Percentiles rank a stretch among this genome's conserved stretches.
Conservation (phyloP, 176 grass and related monocot genomes). For the Urochloa ruziziensis region DNA sequence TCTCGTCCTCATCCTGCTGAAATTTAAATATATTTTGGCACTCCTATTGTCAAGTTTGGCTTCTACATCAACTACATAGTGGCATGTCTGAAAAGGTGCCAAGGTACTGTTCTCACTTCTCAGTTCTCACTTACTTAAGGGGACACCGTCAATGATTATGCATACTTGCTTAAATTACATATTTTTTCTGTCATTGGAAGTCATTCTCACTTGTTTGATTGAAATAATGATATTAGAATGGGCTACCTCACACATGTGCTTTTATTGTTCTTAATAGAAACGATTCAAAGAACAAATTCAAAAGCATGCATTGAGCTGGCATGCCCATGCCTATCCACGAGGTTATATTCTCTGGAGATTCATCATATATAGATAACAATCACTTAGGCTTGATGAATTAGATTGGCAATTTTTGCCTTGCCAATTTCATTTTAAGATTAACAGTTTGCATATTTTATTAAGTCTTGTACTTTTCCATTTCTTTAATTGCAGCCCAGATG, state of each 20-base stretch:
- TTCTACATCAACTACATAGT: neutral
- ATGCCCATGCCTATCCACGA: neutral
- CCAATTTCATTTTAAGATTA: neutral
- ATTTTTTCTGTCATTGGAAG: neutral
- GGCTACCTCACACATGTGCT: neutral
- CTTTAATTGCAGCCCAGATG: neutral
- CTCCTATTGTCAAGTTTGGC: neutral
- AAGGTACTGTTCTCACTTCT: conserved; percentile 32
- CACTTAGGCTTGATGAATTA: neutral
- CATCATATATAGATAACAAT: neutral
- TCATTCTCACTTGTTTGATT: conserved; percentile 6
- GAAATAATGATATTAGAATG: neutral
- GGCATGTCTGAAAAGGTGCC: conserved; percentile 40
- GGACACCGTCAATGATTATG: neutral
- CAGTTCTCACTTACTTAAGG: neutral
- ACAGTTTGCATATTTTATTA: neutral
- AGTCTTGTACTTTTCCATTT: neutral
- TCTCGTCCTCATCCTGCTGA: neutral
- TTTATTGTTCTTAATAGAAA: neutral
- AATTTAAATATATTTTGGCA: neutral
- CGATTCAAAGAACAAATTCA: neutral
- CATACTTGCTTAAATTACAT: neutral
- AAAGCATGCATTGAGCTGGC: neutral
- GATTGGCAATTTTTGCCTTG: conserved; percentile 2
- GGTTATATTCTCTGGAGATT: neutral